phyloP scores from a whole-genome alignment of 768 basidiomycete species.

The Phylloporus sp. region DNA sequence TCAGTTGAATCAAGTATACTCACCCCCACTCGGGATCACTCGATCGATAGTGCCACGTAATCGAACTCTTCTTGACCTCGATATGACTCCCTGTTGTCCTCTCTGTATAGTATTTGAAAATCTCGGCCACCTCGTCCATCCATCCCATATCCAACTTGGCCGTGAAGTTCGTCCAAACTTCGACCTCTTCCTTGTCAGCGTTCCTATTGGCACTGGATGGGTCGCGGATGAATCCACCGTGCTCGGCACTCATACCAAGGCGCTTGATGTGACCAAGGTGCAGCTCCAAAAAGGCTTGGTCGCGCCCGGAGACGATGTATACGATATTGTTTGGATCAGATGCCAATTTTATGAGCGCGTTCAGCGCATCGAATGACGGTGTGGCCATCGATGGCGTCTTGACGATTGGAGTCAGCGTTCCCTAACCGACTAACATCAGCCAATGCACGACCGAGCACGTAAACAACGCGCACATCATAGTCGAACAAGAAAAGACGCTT shows the following conservation, averaged over 20 bases:
- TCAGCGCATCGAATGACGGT: constrained; percentile 70
- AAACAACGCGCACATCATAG: constrained; percentile 70
- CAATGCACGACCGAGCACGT: no score
- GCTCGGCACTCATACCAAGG: constrained; percentile 93
- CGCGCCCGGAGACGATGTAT: constrained; percentile 96
- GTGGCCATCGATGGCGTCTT: constrained; percentile 86
- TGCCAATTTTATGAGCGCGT: constrained; percentile 67
- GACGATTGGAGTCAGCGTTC: constrained; percentile 95
- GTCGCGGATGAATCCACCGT: constrained; percentile 86
- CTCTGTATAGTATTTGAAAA: constrained; percentile 96
- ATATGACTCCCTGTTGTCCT: constrained; percentile 95
- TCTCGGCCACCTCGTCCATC: constrained; percentile 93
- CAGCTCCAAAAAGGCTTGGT: constrained; percentile 85
- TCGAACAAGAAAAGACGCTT: constrained; percentile 93
- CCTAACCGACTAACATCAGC: constrained; percentile 41
- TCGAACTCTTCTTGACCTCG: constrained; percentile 94
- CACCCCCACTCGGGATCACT: constrained; percentile 96
- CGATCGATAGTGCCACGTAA: constrained; percentile 96
- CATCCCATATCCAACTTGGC: constrained; percentile 92
- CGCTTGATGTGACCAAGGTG: constrained; percentile 82
- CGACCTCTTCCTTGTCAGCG: constrained; percentile 9
- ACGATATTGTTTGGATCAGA: constrained; percentile 86
- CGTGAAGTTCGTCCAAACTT: constrained; percentile 84
- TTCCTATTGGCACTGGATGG: constrained; percentile 44
- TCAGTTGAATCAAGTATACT: constrained; percentile 28